A percentile compares a stretch with the other conserved stretches of the same genome.
phyloP scores from a whole-genome alignment of 192 early-diverging fungal genomes.

The Entomortierella chlamydospora region DNA sequence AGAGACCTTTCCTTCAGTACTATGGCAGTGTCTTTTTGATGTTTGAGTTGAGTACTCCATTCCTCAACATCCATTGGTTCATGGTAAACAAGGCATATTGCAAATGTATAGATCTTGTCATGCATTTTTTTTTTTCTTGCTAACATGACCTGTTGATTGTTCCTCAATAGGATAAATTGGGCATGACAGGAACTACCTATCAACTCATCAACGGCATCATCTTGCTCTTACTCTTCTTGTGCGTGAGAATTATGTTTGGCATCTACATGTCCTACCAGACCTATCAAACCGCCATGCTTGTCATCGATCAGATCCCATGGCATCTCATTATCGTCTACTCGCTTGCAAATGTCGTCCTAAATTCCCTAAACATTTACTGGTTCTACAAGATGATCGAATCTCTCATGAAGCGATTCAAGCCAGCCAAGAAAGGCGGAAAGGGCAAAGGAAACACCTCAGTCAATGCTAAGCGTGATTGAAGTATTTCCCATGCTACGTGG shows the following conservation, averaged over 20 bases:
- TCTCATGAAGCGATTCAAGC: constrained; percentile 54
- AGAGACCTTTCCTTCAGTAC: constrained; percentile 87
- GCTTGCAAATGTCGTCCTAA: constrained; percentile 68
- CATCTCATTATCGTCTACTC: constrained; percentile 61
- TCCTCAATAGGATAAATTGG: constrained; percentile 80
- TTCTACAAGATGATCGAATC: constrained; percentile 67
- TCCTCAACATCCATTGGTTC: constrained; percentile 92
- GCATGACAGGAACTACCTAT: constrained; percentile 78
- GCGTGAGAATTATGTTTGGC: constrained; percentile 82
- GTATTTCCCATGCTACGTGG: too few species aligned
- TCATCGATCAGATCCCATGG: constrained; percentile 49
- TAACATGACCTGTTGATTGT: background rate
- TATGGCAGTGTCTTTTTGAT: constrained; percentile 90
- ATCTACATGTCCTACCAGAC: constrained; percentile 76
- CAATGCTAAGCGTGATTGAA: background rate
- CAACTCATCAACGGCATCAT: constrained; percentile 89
- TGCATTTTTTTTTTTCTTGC: background rate
- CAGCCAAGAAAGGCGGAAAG: constrained; percentile 6
- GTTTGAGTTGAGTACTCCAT: constrained; percentile 92
- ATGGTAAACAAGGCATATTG: constrained; percentile 34
- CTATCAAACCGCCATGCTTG: constrained; percentile 45
- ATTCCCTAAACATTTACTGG: constrained; percentile 74
- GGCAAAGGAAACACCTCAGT: background rate
- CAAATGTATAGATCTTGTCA: background rate
- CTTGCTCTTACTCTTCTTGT: constrained; percentile 80